Conservation (phyloP, 2,329 filamentous ascomycete species). For the Fusarium continuum region DNA sequence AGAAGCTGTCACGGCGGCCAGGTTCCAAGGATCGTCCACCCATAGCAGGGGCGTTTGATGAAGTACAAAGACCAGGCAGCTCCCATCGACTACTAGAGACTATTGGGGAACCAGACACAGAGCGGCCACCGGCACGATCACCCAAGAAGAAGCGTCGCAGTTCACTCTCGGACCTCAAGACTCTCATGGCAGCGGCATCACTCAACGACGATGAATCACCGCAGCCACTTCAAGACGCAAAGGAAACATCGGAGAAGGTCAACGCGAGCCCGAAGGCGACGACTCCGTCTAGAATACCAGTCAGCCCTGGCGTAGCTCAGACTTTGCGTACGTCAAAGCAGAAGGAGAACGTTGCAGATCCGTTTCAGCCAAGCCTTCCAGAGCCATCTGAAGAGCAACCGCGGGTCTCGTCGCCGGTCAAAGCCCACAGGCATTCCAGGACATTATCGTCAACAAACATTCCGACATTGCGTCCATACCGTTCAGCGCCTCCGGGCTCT, state of each 20-base stretch:
- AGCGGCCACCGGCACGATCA: constrained; percentile 51
- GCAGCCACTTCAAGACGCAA: constrained; percentile 62
- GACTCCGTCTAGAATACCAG: constrained; percentile 61
- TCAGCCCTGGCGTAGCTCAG: constrained; percentile 56
- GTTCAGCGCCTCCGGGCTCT: constrained; percentile 39
- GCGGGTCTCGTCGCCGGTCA: constrained; percentile 40
- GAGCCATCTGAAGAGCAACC: constrained; percentile 27
- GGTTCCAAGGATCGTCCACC: constrained; percentile 68
- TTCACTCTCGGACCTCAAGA: constrained; percentile 86
- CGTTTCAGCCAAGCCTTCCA: constrained; percentile 27
- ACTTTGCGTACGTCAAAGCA: constrained; percentile 55
- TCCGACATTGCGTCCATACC: constrained; percentile 59
- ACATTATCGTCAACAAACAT: constrained; percentile 64
- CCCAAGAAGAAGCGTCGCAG: constrained; percentile 84
- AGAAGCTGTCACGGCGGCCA: constrained; percentile 55
- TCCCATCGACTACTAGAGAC: constrained; percentile 67
- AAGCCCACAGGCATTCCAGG: constrained; percentile 55
- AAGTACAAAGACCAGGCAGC: constrained; percentile 64
- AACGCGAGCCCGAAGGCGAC: constrained; percentile 58
- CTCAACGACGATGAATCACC: constrained; percentile 53
- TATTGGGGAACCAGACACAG: constrained; percentile 65
- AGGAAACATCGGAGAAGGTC: constrained; percentile 65
- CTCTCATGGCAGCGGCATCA: constrained; percentile 69
- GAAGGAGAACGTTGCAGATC: constrained; percentile 53
- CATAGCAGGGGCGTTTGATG: constrained; percentile 70